These are phyloP conservation scores for Coemansia aciculifera DNA, from an alignment of 192 early-diverging fungal genomes.

Conservation along the genomic window DNA sequence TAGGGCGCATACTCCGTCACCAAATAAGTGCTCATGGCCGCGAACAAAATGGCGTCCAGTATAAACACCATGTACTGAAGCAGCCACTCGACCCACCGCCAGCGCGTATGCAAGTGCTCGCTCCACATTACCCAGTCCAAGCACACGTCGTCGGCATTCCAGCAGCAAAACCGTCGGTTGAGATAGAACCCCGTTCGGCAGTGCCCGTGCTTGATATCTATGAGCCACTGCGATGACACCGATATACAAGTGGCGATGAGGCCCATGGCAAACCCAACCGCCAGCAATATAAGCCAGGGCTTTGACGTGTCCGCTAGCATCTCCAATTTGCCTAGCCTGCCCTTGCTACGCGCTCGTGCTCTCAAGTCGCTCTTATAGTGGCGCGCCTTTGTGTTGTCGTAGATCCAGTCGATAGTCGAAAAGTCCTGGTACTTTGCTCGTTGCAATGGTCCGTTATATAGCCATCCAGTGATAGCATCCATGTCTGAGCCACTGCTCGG, in stretches of 20 bases:
- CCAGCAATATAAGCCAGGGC: conserved; percentile 44
- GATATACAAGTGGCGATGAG: conserved; percentile 47
- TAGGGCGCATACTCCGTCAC: conserved; percentile 80
- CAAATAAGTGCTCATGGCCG: conserved; percentile 69
- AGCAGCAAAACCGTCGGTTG: conserved; percentile 85
- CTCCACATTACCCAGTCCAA: conserved; percentile 63
- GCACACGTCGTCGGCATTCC: conserved; percentile 64
- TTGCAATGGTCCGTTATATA: conserved; percentile 51
- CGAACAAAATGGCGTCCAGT: conserved; percentile 59
- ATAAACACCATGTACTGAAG: conserved; percentile 46
- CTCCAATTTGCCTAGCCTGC: conserved; percentile 20
- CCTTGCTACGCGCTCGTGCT: conserved; percentile 11
- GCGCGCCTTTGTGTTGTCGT: conserved; percentile 50
- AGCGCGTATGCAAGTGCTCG: conserved; percentile 46
- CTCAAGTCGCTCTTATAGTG: conserved; percentile 33
- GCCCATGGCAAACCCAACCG: conserved; percentile 47
- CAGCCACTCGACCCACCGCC: conserved; percentile 50
- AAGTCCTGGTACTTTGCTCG: conserved; percentile 56
- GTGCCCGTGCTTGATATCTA: conserved; percentile 81
- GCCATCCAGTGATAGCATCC: conserved; percentile 54
- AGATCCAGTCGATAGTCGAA: conserved; percentile 57
- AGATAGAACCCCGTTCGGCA: conserved; percentile 78
- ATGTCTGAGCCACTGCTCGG: conserved; percentile 23
- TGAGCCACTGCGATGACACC: conserved; percentile 69
- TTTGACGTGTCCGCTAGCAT: conserved; percentile 29